Base-by-base conservation (phyloP, 2,329 filamentous ascomycete species). In the Ceratocystis smalleyi region DNA sequence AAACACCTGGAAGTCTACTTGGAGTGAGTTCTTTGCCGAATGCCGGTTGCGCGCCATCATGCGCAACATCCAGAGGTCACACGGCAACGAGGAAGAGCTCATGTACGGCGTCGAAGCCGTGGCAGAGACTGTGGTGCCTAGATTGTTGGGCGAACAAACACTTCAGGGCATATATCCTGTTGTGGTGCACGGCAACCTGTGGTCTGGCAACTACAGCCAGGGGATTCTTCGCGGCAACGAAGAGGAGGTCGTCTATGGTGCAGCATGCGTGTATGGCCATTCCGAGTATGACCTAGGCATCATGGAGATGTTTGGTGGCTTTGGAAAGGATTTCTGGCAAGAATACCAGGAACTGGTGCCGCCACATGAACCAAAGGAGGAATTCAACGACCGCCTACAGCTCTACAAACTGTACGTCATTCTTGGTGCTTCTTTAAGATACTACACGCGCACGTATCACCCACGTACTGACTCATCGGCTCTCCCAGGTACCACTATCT, bases 271-370 rank as follows among this genome's bases (percentile, higher is more conserved):
- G 68, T 96, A 95, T 71, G 89, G 86, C 1, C 91, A 96, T 72
- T 87, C 81, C 1, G 92, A 97, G 76, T 96, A 86, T 73, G 92
- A 96, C 69, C 76, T 95, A 62, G 92, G 92, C 0, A 96, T 95
- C 69, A 96, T 96, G 91, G 83, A 81, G 62, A 95, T 96, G 91
- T 97, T 96, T 79, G 91, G 91, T 0, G 92, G 92, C 0, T 96
- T 95, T 73, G 84, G 84, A 0, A 70, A 73, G 0, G 73, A 71
- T 0, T 95, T 96, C 70, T 84, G 88, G 78, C 79, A 79, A 40
- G 89, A 94, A 71, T 97, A 96, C 72, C 83, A 88, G 72, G 73
- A 77, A 47, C 71, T 90, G 27, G 84, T 91, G 59, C 87, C 87
- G 0, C 95, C 87, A 76, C 85, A 87, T 7, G 88, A 95, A 72